A percentile compares a stretch with the other conserved stretches of the same genome.
phyloP scores from a whole-genome alignment of 2,329 filamentous ascomycete genomes.

The Colletotrichum liaoningense region DNA sequence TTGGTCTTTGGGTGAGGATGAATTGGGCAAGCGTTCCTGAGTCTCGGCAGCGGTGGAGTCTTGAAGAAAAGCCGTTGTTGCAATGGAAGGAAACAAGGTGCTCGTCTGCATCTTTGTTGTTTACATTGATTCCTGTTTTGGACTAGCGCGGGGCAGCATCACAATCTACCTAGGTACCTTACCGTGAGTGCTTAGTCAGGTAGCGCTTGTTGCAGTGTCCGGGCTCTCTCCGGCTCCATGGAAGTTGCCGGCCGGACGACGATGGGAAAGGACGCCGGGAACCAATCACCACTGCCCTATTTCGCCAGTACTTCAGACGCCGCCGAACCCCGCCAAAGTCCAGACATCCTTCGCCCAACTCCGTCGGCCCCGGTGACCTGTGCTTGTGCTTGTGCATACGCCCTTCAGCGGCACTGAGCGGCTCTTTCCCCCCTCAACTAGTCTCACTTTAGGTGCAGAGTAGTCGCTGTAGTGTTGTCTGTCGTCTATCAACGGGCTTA shows the following conservation, averaged over 20 bases:
- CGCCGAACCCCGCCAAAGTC: neutral
- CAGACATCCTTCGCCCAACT: slow-evolving; percentile 6
- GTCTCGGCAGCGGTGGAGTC: slow-evolving; percentile 4
- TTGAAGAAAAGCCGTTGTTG: slow-evolving; percentile 27
- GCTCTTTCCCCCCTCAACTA: neutral
- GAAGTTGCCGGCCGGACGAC: slow-evolving; percentile 1
- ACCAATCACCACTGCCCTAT: slow-evolving; percentile 17
- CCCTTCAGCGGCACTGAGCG: slow-evolving; percentile 12
- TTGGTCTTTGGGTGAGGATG: neutral
- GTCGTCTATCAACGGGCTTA: neutral
- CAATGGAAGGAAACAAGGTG: slow-evolving; percentile 1
- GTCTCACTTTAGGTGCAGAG: neutral
- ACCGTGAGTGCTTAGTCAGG: no score
- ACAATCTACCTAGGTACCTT: no score
- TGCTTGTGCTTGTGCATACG: slow-evolving; percentile 1
- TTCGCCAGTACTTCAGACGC: slow-evolving; percentile 7
- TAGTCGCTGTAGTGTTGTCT: neutral
- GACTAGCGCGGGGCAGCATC: slow-evolving; percentile 23
- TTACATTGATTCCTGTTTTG: slow-evolving; percentile 26
- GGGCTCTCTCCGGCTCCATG: slow-evolving; percentile 1
- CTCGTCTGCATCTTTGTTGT: slow-evolving; percentile 18
- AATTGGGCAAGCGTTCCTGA: slow-evolving; percentile 5
- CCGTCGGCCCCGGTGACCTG: slow-evolving; percentile 23
- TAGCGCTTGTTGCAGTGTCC: neutral
- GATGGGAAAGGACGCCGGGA: neutral